A percentile compares a stretch with the other conserved stretches of the same genome.
phyloP scores from a whole-genome alignment of 805 yeast species.

The Cyberlindnera mycetangii region DNA sequence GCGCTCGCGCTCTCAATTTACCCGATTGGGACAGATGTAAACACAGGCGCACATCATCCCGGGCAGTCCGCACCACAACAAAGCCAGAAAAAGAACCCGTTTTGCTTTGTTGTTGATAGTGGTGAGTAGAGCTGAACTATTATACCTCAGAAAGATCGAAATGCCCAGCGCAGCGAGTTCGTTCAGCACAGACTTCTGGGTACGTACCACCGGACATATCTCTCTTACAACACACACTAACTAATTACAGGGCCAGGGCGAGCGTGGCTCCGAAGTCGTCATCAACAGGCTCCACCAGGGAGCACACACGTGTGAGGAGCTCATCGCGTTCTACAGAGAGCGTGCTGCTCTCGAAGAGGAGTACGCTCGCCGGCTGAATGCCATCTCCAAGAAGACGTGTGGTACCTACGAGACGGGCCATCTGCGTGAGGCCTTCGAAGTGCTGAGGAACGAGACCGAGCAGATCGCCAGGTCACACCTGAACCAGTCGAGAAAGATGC shows the following conservation, averaged over 20 bases:
- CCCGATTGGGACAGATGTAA: constrained; percentile 26
- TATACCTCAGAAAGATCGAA: background rate
- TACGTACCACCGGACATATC: constrained; percentile 14
- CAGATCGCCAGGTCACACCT: constrained; percentile 56
- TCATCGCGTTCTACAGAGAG: constrained; percentile 49
- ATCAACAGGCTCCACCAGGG: constrained; percentile 58
- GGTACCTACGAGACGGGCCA: constrained; percentile 63
- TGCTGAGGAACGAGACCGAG: constrained; percentile 54
- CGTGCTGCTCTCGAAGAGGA: constrained; percentile 69
- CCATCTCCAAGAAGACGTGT: constrained; percentile 46
- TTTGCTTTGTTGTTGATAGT: no score
- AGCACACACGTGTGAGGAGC: constrained; percentile 51
- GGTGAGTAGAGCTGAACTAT: no score
- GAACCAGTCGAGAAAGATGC: constrained; percentile 47
- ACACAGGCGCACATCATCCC: constrained; percentile 10
- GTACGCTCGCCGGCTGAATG: constrained; percentile 52
- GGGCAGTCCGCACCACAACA: background rate
- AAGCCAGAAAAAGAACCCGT: background rate
- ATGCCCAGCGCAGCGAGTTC: constrained; percentile 15
- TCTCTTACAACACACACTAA: background rate
- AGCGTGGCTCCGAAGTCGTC: constrained; percentile 54
- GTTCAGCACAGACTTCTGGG: constrained; percentile 51
- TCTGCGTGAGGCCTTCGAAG: constrained; percentile 56
- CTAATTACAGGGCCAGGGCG: constrained; percentile 54
- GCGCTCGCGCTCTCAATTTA: background rate